A percentile compares a stretch with the other conserved stretches of the same genome.
These are phyloP conservation scores for Rhodamnia rubescens DNA, from an alignment of 345 rosid genomes.

Conservation along the genomic window DNA sequence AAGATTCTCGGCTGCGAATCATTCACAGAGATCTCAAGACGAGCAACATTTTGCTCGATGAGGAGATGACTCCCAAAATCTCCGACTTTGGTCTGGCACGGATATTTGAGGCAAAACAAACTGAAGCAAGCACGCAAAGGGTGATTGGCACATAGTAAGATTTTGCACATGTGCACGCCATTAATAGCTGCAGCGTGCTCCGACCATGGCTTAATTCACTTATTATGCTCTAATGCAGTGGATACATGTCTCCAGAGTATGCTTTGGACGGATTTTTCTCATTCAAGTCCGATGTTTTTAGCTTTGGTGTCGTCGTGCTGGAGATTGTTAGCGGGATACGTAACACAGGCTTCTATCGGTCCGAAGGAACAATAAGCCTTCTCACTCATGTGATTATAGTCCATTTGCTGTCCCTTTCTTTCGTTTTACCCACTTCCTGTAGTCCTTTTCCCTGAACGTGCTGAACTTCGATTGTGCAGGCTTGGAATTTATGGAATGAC, in stretches of 20 bases:
- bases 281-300: constrained; percentile 47
- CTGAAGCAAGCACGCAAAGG: constrained; percentile 35
- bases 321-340: constrained; percentile 43
- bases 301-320: constrained; percentile 49
- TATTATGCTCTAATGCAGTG: constrained; percentile 14
- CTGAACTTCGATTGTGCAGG: constrained; percentile 6
- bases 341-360: constrained; percentile 18
- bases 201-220: neutral
- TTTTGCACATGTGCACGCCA: neutral
- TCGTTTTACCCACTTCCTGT: neutral
- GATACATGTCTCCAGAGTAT: constrained; percentile 66
- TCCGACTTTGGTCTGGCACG: constrained; percentile 69
- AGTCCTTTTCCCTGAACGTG: neutral
- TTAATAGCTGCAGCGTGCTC: neutral
- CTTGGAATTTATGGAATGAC: constrained; percentile 40
- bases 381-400: constrained; percentile 33
- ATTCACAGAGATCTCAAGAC: constrained; percentile 65
- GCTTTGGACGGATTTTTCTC: constrained; percentile 56
- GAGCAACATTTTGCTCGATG: constrained; percentile 53
- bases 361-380: constrained; percentile 23
- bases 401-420: neutral
- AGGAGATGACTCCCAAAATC: constrained; percentile 59
- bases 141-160: constrained; percentile 72
- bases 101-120: constrained; percentile 45
- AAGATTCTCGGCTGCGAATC: constrained; percentile 58